These are phyloP conservation scores for Lactarius sp. DNA, from an alignment of 768 basidiomycete species.

Conservation along the genomic window DNA sequence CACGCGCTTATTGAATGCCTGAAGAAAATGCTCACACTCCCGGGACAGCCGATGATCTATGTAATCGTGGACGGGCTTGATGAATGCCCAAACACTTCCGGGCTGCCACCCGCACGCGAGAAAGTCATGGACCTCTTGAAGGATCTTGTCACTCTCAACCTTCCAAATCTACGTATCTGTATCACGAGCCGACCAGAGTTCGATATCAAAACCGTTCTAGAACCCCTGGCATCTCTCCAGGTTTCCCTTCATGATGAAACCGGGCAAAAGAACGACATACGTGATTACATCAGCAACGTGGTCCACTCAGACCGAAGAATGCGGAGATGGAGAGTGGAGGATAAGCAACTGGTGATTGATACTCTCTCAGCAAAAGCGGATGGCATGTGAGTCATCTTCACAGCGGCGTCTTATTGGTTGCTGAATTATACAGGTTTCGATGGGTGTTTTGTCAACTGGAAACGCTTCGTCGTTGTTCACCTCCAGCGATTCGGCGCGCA, in stretches of 20 bases:
- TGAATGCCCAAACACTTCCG: not conserved
- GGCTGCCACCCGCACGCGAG: not conserved
- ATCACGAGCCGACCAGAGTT: slow-evolving; percentile 6
- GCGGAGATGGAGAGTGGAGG: slow-evolving; percentile 1
- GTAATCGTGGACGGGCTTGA: slow-evolving; percentile 6
- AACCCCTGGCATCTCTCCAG: not conserved
- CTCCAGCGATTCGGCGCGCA: not conserved
- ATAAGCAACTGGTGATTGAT: not conserved
- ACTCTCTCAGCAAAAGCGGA: not conserved
- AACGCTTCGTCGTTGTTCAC: not conserved
- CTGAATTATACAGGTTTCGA: not conserved
- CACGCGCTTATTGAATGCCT: not conserved
- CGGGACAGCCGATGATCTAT: not conserved
- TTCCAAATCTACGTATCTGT: not conserved
- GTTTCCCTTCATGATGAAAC: not conserved
- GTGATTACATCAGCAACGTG: not conserved
- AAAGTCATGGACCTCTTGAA: not conserved
- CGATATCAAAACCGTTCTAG: not conserved
- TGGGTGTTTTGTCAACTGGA: slow-evolving; percentile 7
- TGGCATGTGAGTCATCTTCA: slow-evolving; percentile 5
- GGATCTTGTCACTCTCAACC: not conserved
- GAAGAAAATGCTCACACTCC: not conserved
- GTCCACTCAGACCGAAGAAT: not conserved
- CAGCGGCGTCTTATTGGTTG: not conserved
- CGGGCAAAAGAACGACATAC: slow-evolving; percentile 5